phyloP scores from a whole-genome alignment of 1,139 yeast genomes.

The Blastobotrys raffinosifermentans region DNA sequence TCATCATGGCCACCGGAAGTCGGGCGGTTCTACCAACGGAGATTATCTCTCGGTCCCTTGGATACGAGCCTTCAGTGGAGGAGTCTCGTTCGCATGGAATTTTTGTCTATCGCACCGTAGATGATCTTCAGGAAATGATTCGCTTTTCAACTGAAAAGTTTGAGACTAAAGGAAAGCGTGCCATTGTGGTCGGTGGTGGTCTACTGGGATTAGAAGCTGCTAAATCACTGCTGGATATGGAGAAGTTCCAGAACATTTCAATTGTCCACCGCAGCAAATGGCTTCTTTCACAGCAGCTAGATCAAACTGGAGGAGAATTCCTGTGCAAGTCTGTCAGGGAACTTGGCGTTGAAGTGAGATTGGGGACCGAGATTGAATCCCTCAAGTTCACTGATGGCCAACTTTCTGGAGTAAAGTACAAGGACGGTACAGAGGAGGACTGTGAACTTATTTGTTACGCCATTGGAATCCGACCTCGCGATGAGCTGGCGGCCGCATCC shows the following conservation, averaged over 20 bases:
- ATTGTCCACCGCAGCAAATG: conserved; percentile 33
- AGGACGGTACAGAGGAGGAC: conserved; percentile 27
- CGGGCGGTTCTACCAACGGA: conserved; percentile 27
- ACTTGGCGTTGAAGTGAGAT: conserved; percentile 30
- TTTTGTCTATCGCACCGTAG: conserved; percentile 33
- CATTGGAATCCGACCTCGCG: conserved; percentile 34
- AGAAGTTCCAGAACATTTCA: conserved; percentile 25
- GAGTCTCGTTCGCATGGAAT: conserved; percentile 28
- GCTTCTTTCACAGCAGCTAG: conserved; percentile 33
- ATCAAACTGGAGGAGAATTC: conserved; percentile 30
- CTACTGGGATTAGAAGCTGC: conserved; percentile 35
- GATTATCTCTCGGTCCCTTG: not conserved
- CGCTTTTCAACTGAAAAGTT: conserved; percentile 18
- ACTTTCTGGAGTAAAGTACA: conserved; percentile 25
- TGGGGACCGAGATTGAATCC: conserved; percentile 26
- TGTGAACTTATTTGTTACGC: conserved; percentile 32
- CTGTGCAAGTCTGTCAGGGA: conserved; percentile 29
- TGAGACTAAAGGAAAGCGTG: conserved; percentile 17
- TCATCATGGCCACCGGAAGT: conserved; percentile 34
- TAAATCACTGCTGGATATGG: conserved; percentile 32
- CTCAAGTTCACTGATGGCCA: conserved; percentile 22
- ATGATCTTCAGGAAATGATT: conserved; percentile 30
- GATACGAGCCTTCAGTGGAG: not conserved
- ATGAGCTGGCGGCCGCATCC: conserved; percentile 27
- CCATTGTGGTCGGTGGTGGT: conserved; percentile 36